phyloP scores from a whole-genome alignment of 2,329 filamentous ascomycete species.

The Sclerotinia minor region DNA sequence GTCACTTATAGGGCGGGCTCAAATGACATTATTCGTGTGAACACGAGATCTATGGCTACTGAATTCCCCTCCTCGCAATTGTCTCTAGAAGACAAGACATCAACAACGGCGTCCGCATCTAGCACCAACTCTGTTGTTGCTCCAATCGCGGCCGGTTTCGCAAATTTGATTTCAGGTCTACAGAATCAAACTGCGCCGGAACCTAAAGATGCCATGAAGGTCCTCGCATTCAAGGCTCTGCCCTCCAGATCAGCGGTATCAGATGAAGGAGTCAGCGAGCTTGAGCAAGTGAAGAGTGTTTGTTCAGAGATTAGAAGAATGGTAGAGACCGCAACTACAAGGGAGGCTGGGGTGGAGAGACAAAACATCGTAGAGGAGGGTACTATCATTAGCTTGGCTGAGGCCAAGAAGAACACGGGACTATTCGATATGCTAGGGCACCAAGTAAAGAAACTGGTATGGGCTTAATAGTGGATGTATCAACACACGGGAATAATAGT shows the following conservation, averaged over 20 bases:
- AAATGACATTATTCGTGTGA: slow-evolving; percentile 72
- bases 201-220: slow-evolving; percentile 34
- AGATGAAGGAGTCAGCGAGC: slow-evolving; percentile 37
- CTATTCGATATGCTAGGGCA: slow-evolving; percentile 85
- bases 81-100: slow-evolving; percentile 34
- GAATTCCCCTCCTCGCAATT: slow-evolving; percentile 38
- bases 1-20: slow-evolving; percentile 73
- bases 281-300: slow-evolving; percentile 35
- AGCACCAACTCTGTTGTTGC: slow-evolving; percentile 26
- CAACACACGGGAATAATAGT: neutral
- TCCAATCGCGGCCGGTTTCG: slow-evolving; percentile 27
- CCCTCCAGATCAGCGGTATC: slow-evolving; percentile 48
- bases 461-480: slow-evolving; percentile 49
- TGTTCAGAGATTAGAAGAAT: slow-evolving; percentile 46
- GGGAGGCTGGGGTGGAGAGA: slow-evolving; percentile 44
- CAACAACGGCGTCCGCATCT: slow-evolving; percentile 22
- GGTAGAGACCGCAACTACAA: slow-evolving; percentile 51
- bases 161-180: slow-evolving; percentile 18
- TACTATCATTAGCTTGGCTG: slow-evolving; percentile 79
- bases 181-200: slow-evolving; percentile 14
- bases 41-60: slow-evolving; percentile 77
- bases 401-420: slow-evolving; percentile 84
- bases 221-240: slow-evolving; percentile 58
- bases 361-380: slow-evolving; percentile 53
- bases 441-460: slow-evolving; percentile 90